Conservation (phyloP, 116 monocot genomes). For the Phalaenopsis hybrid region DNA sequence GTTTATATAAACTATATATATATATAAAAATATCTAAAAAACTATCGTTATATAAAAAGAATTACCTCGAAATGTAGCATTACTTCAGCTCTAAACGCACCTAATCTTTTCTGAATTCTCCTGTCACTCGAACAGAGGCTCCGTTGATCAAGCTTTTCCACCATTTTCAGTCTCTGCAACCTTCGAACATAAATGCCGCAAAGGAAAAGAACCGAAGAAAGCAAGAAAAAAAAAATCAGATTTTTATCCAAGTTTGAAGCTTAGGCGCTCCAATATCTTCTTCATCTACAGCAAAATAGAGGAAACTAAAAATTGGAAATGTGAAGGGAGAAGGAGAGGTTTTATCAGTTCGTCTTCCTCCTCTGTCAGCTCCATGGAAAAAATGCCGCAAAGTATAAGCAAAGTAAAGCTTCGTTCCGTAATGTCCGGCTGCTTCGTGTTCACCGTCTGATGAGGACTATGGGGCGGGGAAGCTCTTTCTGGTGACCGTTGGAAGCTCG, state of each 20-base stretch:
- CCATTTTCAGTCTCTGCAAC: not conserved
- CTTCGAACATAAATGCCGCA: not conserved
- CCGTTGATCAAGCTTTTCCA: too few species aligned
- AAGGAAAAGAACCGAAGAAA: not conserved
- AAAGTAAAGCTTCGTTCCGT: not conserved
- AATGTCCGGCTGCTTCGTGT: not conserved
- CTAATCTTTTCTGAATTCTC: not conserved
- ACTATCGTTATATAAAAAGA: not conserved
- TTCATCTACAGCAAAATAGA: constrained; percentile 1
- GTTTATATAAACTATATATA: not conserved
- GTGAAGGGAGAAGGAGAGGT: constrained; percentile 4
- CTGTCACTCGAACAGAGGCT: not conserved
- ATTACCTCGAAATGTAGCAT: constrained; percentile 2
- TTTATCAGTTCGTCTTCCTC: not conserved
- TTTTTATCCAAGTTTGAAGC: not conserved
- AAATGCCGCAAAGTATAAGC: not conserved
- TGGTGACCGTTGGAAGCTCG: constrained; percentile 10
- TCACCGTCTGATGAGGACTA: constrained; percentile 8
- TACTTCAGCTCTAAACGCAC: not conserved
- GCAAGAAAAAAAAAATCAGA: not conserved
- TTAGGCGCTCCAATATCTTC: not conserved
- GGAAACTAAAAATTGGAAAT: constrained; percentile 4
- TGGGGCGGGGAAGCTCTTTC: constrained; percentile 3
- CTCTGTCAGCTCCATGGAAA: constrained; percentile 7
- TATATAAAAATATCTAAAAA: not conserved